phyloP scores from a whole-genome alignment of 768 basidiomycete genomes.

The Myochromella boudieri region DNA sequence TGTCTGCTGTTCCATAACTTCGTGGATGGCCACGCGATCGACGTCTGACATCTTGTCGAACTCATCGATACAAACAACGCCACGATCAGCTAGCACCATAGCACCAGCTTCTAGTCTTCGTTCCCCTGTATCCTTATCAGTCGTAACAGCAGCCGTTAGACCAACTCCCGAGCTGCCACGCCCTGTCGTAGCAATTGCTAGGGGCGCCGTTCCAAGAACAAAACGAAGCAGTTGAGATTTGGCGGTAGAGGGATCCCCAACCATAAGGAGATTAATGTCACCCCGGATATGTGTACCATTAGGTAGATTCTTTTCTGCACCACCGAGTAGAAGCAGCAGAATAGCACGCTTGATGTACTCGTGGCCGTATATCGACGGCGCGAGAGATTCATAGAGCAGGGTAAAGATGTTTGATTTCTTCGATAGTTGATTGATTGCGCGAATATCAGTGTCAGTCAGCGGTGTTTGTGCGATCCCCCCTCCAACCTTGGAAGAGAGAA shows the following conservation, averaged over 20 bases:
- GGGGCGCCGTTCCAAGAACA: slow-evolving; percentile 91
- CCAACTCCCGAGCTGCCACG: slow-evolving; percentile 98
- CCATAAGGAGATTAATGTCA: slow-evolving; percentile 99
- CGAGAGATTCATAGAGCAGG: slow-evolving; percentile 90
- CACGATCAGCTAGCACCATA: slow-evolving; percentile 98
- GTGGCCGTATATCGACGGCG: slow-evolving; percentile 96
- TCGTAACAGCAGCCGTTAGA: slow-evolving; percentile 97
- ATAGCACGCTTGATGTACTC: slow-evolving; percentile 95
- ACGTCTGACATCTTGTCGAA: slow-evolving; percentile 99
- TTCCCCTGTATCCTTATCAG: slow-evolving; percentile 97
- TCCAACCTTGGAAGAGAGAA: slow-evolving; percentile 91
- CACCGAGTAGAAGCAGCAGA: slow-evolving; percentile 89
- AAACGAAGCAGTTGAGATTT: slow-evolving; percentile 97
- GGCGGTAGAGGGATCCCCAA: slow-evolving; percentile 98
- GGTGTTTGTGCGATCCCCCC: slow-evolving; percentile 93
- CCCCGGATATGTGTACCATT: slow-evolving; percentile 99
- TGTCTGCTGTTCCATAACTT: slow-evolving; percentile 99
- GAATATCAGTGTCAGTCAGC: slow-evolving; percentile 91
- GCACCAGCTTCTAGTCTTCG: slow-evolving; percentile 96
- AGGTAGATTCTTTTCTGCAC: slow-evolving; percentile 94
- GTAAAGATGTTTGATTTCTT: slow-evolving; percentile 86
- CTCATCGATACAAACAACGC: slow-evolving; percentile 99
- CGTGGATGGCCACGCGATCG: slow-evolving; percentile 98
- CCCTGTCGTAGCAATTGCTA: slow-evolving; percentile 98
- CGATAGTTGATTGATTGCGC: slow-evolving; percentile 90